These are phyloP conservation scores for Croton laevigatus DNA, from an alignment of 441 rosid genomes.

Conservation along the genomic window DNA sequence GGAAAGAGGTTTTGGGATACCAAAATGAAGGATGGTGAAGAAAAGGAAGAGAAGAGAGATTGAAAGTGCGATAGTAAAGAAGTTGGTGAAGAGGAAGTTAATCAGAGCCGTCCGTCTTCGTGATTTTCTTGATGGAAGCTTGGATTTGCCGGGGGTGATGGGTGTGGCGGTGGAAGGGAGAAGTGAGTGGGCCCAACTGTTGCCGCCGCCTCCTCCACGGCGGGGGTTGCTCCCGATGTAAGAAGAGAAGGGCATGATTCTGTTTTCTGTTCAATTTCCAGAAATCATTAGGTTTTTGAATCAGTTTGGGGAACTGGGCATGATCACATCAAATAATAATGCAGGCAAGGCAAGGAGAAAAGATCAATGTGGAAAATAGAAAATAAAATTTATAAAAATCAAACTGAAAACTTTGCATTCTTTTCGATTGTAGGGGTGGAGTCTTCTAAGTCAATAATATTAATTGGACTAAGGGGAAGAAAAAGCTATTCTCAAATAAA, in stretches of 20 bases:
- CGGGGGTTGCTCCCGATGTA: slow-evolving; percentile 58
- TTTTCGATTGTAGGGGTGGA: too few relatives aligned
- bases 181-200: slow-evolving; percentile 45
- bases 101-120: slow-evolving; percentile 58
- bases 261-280: neutral
- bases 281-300: neutral
- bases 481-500: too few relatives aligned
- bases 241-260: slow-evolving; percentile 70
- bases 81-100: slow-evolving; percentile 68
- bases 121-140: slow-evolving; percentile 49
- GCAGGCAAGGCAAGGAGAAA: neutral
- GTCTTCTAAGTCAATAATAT: neutral
- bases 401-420: neutral
- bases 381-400: neutral
- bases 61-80: slow-evolving; percentile 65
- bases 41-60: slow-evolving; percentile 70
- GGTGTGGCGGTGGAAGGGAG: slow-evolving; percentile 47
- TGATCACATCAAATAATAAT: too few relatives aligned
- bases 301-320: neutral
- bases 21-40: slow-evolving; percentile 67
- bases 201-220: slow-evolving; percentile 47
- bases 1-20: slow-evolving; percentile 59
- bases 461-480: too few relatives aligned
- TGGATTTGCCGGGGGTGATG: slow-evolving; percentile 45
- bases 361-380: neutral